These are phyloP conservation scores for Ganoderma sinense DNA, from an alignment of 1,284 basidiomycete genomes.

Conservation along the genomic window DNA sequence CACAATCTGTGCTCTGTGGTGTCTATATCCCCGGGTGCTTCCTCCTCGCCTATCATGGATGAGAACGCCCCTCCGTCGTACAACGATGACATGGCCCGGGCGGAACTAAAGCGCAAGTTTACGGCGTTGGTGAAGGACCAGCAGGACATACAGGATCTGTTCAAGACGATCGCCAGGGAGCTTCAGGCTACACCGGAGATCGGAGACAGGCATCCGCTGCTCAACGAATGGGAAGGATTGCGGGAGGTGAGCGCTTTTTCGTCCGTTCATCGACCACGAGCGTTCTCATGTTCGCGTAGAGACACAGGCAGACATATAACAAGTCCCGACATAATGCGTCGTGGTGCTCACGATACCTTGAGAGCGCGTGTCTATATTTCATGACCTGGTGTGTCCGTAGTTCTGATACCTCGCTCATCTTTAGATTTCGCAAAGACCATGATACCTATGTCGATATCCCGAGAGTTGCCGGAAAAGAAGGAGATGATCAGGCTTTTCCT, in stretches of 20 bases:
- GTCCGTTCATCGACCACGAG: neutral
- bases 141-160: constrained; percentile 36
- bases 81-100: neutral
- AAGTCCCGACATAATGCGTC: constrained; percentile 37
- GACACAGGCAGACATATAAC: constrained; percentile 33
- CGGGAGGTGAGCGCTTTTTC: constrained; percentile 26
- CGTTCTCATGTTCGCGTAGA: constrained; percentile 14
- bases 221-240: constrained; percentile 33
- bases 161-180: constrained; percentile 32
- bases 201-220: constrained; percentile 34
- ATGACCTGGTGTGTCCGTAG: neutral
- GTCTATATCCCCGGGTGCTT: neutral
- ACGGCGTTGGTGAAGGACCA: constrained; percentile 32
- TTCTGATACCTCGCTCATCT: neutral
- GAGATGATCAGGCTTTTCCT: constrained; percentile 41
- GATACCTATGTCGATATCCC: constrained; percentile 35
- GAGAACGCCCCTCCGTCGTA: constrained; percentile 8
- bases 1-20: neutral
- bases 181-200: constrained; percentile 35
- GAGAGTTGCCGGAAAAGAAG: constrained; percentile 35
- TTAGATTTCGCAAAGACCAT: constrained; percentile 39
- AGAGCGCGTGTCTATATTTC: constrained; percentile 23
- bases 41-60: neutral
- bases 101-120: constrained; percentile 32
- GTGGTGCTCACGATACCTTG: constrained; percentile 36